Evolutionary conservation across 345 rosid genomes (phyloP), one percentile per base, ranked within the genome.

Genomic region (Eutrema yunnanense): DNA sequence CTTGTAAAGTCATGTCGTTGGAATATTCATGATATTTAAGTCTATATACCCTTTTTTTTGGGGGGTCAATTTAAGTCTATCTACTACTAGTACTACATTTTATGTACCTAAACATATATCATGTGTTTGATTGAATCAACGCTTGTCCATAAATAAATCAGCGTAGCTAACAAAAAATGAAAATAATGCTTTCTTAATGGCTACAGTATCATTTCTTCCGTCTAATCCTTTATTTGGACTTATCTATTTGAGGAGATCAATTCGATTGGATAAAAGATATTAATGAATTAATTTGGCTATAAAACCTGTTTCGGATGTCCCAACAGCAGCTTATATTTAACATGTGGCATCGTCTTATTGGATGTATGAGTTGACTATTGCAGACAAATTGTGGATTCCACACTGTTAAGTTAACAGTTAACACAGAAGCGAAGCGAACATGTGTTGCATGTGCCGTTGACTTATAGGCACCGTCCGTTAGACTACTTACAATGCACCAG

Each of bases 331-430:
- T 40, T 55, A 19, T 22, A 8, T 32, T 3, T 8, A 14, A 13
- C 52, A 53, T 13, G 32, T 75, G 65, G 65, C 74, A 30, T 29
- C 3, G 0, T 38, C 22, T 32, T 37, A 75, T 13, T 69, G 71
- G 79, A 62, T 16, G 22, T 69, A 62, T 3, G 8, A 63, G 79
- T 76, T 76, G 79, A 76, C 79, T 16, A 62, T 58, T 6, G 65
- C 27, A 47, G 71, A 37, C 72, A 61, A 14, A 61, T 33, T 53
- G 74, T 69, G 65, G 66, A 62, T 76, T 76, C 61, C 66, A 40
- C 52, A 62, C 65, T 69, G 60, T 54, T 69, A 69, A 69, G 71
- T 69, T 75, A 75, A 69, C 70, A 62, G 79, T 76, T 54, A 30
- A 34, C 74, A 62, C 65, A 69, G n/a, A 76, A 69, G 37, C 43